A percentile compares a stretch with the other conserved stretches of the same genome.
phyloP scores from a whole-genome alignment of 2,329 filamentous ascomycete genomes.

The Nigrospora osmanthi region DNA sequence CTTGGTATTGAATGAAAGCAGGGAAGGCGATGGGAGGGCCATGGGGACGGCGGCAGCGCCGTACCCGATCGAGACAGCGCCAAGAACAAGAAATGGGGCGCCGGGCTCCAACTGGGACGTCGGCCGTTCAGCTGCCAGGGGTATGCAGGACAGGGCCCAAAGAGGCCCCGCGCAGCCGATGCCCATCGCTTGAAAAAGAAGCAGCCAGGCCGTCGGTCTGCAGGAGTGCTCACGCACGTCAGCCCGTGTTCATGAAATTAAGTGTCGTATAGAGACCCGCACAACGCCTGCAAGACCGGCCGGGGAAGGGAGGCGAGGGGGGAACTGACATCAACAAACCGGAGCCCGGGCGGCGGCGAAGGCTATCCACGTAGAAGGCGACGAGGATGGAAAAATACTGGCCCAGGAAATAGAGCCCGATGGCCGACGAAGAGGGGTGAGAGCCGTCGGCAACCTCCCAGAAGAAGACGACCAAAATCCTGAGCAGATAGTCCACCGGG shows the following conservation, averaged over 20 bases:
- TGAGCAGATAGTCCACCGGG: slow-evolving; percentile 4
- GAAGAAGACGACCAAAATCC: slow-evolving; percentile 7
- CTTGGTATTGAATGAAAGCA: not conserved
- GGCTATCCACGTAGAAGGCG: not conserved
- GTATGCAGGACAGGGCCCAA: not conserved
- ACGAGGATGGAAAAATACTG: slow-evolving; percentile 3
- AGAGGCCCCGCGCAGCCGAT: not conserved
- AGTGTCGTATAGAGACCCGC: not conserved
- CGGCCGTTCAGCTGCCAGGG: not conserved
- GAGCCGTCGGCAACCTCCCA: slow-evolving; percentile 4
- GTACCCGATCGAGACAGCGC: not conserved
- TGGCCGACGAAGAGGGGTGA: slow-evolving; percentile 3
- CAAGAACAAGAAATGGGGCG: not conserved
- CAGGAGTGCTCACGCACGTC: too few species aligned
- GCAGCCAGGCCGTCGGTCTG: not conserved
- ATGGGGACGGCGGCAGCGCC: not conserved
- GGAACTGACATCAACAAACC: not conserved
- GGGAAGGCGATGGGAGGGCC: not conserved
- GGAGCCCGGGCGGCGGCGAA: slow-evolving; percentile 1
- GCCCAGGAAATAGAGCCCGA: slow-evolving; percentile 4
- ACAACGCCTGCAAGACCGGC: not conserved
- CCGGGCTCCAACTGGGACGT: not conserved
- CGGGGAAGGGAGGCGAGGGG: not conserved
- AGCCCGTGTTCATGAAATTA: too few species aligned
- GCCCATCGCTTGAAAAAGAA: not conserved